Evolutionary conservation across 192 early-diverging fungal genomes (phyloP).

Genomic region (Helicostylum pulchrum): DNA sequence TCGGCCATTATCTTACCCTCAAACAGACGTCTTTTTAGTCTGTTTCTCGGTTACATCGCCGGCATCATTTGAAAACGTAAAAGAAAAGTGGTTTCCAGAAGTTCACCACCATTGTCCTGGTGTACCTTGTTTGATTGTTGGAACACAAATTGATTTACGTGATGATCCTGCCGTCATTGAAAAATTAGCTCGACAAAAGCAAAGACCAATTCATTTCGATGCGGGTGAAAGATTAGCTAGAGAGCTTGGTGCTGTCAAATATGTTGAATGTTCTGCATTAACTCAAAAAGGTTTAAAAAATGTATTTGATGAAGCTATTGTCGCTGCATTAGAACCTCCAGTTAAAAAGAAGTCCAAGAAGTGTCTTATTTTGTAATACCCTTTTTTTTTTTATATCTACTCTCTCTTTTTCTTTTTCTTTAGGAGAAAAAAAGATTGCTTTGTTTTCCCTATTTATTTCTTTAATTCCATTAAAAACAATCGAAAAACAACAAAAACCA

Average conservation of each 20-base stretch:
- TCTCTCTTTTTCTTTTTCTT: neutral
- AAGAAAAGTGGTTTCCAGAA: conserved; percentile 96
- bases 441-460: neutral
- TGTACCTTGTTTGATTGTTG: conserved; percentile 92
- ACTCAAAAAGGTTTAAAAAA: conserved; percentile 94
- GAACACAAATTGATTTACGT: conserved; percentile 86
- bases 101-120: conserved; percentile 95
- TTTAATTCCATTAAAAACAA: neutral
- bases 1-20: conserved; percentile 90
- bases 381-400: neutral
- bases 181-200: conserved; percentile 76
- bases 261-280: conserved; percentile 89
- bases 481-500: neutral
- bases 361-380: conserved; percentile 74
- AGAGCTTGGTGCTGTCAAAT: conserved; percentile 87
- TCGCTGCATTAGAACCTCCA: conserved; percentile 92
- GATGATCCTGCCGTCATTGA: conserved; percentile 77
- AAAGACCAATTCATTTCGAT: conserved; percentile 77
- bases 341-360: conserved; percentile 73
- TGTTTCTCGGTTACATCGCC: conserved; percentile 91
- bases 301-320: conserved; percentile 93
- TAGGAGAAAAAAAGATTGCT: neutral
- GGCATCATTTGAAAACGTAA: conserved; percentile 93
- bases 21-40: conserved; percentile 94
- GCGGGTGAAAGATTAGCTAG: conserved; percentile 79